Base-by-base conservation (phyloP, 1,284 basidiomycete genomes). In the Sporisorium graminicola region DNA sequence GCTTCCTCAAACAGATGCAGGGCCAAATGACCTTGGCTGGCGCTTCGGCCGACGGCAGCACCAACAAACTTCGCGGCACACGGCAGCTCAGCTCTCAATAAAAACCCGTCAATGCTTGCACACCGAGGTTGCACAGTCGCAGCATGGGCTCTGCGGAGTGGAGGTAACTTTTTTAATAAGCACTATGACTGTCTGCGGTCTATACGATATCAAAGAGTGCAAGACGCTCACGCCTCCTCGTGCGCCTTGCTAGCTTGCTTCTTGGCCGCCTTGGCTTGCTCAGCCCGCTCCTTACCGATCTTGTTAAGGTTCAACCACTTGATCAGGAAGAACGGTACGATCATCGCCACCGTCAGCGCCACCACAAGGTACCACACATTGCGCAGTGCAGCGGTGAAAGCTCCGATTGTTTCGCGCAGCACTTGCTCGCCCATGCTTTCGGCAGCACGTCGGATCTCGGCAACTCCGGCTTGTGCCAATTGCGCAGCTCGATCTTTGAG, bases 1-100 rank as follows among this genome's bases (percentile, higher is more conserved):
- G 69, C 51, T 77, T 73, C 42, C 56, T 79, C 31, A 74, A 74
- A 42, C 74, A 77, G 60, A 77, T 79, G 70, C 71, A 77, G 37
- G 78, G 78, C 7, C 78, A 77, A 20, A 74, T 77, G 74, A 65
- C 65, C 3, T 63, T 79, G 9, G 65, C 74, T 1, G 71, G 74
- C 18, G 76, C 76, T 6, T 50, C 74, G 5, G 47, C 52, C 3
- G 54, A 63, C 8, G 56, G 60, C 29, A 40, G 35, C 10, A 56
- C 33, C 6, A 67, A 61, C 58, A 71, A 75, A 26, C 67, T 67
- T n/a, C 58, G 72, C 2, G 72, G 72, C 22, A 69, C 63, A 54
- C 58, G 72, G 44, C 58, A 68, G 40, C 31, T 60, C 13, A 37
- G 22, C 13, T 16, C 8, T 44, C 42, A 31, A 14, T 7, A n/a